phyloP scores from a whole-genome alignment of 192 early-diverging fungal species.

The Phlyctochytrium planicorne region DNA sequence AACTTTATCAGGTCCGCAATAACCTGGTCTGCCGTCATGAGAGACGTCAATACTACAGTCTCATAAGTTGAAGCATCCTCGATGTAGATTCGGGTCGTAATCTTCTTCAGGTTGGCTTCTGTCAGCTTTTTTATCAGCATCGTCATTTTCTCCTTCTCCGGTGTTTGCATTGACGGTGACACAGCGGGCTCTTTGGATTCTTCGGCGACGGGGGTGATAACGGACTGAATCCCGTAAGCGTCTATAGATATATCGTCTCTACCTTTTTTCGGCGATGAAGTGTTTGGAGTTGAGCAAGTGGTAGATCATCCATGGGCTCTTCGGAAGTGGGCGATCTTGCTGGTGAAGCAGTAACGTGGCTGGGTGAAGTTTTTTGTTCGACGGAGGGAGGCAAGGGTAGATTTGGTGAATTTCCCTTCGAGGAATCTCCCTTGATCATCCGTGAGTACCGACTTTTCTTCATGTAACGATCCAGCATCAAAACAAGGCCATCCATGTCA shows the following conservation, averaged over 20 bases:
- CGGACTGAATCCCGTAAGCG: too few relatives aligned
- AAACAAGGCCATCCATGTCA: conserved; percentile 1
- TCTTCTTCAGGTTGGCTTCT: conserved; percentile 15
- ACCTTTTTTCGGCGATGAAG: neutral
- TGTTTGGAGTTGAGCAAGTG: neutral
- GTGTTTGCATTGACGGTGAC: neutral
- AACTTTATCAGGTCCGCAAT: conserved; percentile 67
- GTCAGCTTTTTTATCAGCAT: neutral
- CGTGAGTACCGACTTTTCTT: conserved; percentile 4
- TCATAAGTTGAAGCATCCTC: conserved; percentile 74
- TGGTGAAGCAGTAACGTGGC: neutral
- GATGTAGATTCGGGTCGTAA: conserved; percentile 88
- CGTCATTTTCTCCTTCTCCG: neutral
- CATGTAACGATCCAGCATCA: neutral
- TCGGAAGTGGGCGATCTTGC: too few relatives aligned
- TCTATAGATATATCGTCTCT: too few relatives aligned
- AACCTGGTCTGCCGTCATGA: conserved; percentile 70
- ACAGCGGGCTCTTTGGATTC: neutral
- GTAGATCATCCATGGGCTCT: conserved; percentile 3
- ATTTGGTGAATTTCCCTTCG: neutral
- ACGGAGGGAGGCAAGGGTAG: neutral
- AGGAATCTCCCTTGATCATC: conserved; percentile 2
- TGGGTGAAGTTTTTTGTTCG: neutral
- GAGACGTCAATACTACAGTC: conserved; percentile 72
- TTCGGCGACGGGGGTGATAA: neutral